Base-by-base conservation (phyloP, 768 basidiomycete genomes). In the Podaxis rugospora region DNA sequence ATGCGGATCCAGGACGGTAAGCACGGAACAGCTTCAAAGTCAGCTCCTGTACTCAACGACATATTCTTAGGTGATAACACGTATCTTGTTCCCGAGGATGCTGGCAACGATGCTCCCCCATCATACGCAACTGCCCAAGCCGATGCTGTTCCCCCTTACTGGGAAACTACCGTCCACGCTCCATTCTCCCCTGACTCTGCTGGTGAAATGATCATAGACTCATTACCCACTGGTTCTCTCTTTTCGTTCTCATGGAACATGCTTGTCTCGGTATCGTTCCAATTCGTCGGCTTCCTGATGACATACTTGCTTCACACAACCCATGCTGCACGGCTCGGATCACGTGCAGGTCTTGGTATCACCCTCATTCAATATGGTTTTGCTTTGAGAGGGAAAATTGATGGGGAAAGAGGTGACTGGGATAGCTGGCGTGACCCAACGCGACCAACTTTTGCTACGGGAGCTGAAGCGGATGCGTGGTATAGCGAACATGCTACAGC, bases 121-220 rank as follows among this genome's bases (percentile, higher is more conserved):
- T 90, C 95, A 6, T 98, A 99, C 72, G 88, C 92, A 13, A 81
- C 86, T 32, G 97, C 97, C 9, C 88, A 95, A 70, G 87, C 91
- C 14, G 97, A 99, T 73, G 87, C 93, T n/a, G 95, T 94, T 5
- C 97, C 97, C 3, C 92, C 95, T 1, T 99, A 99, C 74, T 98
- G 94, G 87, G 96, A 98, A 66, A 97, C 93, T 1, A 95, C 93
- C 2, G 85, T 98, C n/a, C 92, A 98, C 70, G 88, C 95, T 5
- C 94, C 95, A 7, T 87, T 84, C 64, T 72, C 85, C 14, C 77
- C 87, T 14, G 82, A 84, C 63, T 73, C 77, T 5, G 71, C 84
- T 28, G 89, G 93, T 39, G 89, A 95, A 66, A 87, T 97, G 76
- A 85, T 96, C 67, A 87, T 98, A 69, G 96, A 98, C 66, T 87